Evolutionary conservation across 202 grass and related monocot species (phyloP), one percentile per base, ranked within the genome.

Genomic region (Carex arenaria): DNA sequence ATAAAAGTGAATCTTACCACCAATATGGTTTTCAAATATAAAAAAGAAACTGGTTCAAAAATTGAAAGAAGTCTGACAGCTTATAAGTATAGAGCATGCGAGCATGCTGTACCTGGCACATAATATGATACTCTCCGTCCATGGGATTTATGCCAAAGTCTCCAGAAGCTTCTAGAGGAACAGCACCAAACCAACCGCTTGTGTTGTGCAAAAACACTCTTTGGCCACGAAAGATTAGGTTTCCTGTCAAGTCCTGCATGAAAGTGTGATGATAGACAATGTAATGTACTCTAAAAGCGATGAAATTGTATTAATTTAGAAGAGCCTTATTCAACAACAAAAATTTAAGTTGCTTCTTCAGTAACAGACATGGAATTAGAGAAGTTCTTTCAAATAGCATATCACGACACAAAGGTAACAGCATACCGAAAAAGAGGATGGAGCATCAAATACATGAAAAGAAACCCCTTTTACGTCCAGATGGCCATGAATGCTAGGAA

Each of bases 161-260:
- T 67, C 95, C 95, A 45, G 95, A 98, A 84, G 95, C 93, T 89
- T 98, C 95, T 64, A 98, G 66, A 26, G 93, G 95, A 90, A 89
- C 88, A 76, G 91, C 93, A 84, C 95, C 95, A 84, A 90, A 98
- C 93, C 89, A 98, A 66, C 95, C 95, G 79, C 91, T 95, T 89
- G 93, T 91, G 89, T 98, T 98, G 86, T 98, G 95, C 63, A 98
- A 84, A 90, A 98, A 98, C 80, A 98, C 88, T 88, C 95, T 95
- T 98, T 95, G 95, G 69, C 95, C 95, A 85, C 95, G 92, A 87
- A 98, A 95, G 1, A 79, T 91, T 87, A 98, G 72, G 70, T 77
- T 93, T 85, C 89, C 91, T 57, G 90, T 56, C 80, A 92, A 84
- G 67, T 95, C 95, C 95, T 98, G 87, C 84, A 90, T 72, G 64